Evolutionary conservation across 768 basidiomycete genomes (phyloP).

Genomic region (Filobasidium floriforme): DNA sequence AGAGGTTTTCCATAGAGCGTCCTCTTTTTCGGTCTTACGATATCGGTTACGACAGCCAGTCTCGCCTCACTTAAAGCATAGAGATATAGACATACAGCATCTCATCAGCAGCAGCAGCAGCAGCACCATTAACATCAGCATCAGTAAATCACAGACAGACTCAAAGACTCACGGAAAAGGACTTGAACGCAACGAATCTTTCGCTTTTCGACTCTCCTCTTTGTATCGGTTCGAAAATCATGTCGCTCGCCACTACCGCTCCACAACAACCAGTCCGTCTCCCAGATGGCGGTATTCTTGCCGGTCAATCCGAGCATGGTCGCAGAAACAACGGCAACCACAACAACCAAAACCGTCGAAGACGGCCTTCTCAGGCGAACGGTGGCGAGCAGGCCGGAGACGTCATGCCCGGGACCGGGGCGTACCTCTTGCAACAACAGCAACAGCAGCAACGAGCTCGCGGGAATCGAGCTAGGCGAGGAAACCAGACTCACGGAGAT

Average conservation of each 20-base stretch:
- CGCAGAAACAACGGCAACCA: background rate
- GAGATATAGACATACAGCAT: too few species aligned
- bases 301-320: background rate
- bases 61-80: too few species aligned
- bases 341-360: background rate
- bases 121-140: too few species aligned
- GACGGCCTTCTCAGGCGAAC: background rate
- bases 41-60: too few species aligned
- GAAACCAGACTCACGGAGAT: background rate
- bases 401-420: conserved; percentile 1
- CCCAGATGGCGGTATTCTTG: background rate
- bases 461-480: background rate
- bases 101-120: too few species aligned
- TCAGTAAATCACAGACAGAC: too few species aligned
- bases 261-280: background rate
- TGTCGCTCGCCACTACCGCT: conserved; percentile 2
- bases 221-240: background rate
- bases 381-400: background rate
- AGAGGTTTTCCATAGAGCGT: too few species aligned
- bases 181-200: background rate
- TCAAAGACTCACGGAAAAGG: too few species aligned
- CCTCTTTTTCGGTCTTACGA: too few species aligned
- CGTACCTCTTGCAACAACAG: conserved; percentile 7
- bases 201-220: background rate
- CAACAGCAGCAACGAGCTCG: background rate